A percentile compares a stretch with the other conserved stretches of the same genome.
Evolutionary conservation across 2,329 filamentous ascomycete species (phyloP).

Genomic region (Ustulina deusta): DNA sequence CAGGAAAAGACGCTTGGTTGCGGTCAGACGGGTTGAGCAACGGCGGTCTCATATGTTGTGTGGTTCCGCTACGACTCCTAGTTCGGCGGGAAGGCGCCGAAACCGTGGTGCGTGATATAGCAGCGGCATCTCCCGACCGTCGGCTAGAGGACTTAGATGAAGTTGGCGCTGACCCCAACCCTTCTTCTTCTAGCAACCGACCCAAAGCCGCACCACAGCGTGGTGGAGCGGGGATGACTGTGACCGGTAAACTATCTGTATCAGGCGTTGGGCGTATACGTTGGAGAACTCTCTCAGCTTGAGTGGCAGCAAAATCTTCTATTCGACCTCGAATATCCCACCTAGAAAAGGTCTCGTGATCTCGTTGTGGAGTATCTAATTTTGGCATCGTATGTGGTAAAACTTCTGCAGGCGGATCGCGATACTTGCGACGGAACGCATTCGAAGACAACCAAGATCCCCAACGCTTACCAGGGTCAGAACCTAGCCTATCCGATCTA

Average conservation of each 20-base stretch:
- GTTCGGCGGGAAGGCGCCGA: conserved; percentile 32
- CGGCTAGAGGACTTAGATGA: conserved; percentile 23
- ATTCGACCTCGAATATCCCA: conserved; percentile 70
- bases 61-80: conserved; percentile 35
- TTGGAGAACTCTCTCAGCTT: conserved; percentile 71
- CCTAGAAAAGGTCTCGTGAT: conserved; percentile 50
- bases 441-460: conserved; percentile 40
- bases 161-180: conserved; percentile 37
- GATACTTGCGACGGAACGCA: conserved; percentile 42
- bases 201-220: conserved; percentile 68
- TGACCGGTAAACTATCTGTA: conserved; percentile 68
- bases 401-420: conserved; percentile 50
- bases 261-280: conserved; percentile 65
- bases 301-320: conserved; percentile 71
- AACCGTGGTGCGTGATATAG: conserved; percentile 28
- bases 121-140: conserved; percentile 30
- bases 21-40: conserved; percentile 38
- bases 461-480: conserved; percentile 39
- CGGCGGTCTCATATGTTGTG: conserved; percentile 36
- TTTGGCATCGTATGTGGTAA: conserved; percentile 49
- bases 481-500: conserved; percentile 22
- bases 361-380: conserved; percentile 40
- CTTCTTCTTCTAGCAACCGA: conserved; percentile 68
- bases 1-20: conserved; percentile 35
- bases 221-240: conserved; percentile 71